Conservation (phyloP, 441 rosid species). For the Aquilaria agallochum region DNA sequence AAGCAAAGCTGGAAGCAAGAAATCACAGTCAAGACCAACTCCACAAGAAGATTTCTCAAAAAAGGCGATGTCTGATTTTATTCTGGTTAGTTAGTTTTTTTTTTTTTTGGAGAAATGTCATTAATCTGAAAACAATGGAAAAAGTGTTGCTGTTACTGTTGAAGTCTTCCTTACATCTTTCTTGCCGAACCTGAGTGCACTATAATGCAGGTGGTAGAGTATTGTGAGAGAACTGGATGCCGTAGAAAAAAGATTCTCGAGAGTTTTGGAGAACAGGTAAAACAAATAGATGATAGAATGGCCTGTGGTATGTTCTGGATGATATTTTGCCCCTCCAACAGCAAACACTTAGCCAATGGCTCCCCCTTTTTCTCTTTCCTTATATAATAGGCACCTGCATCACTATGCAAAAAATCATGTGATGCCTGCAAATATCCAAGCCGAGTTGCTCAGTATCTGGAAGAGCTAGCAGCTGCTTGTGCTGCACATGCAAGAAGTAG, state of each 20-base stretch:
- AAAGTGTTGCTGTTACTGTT: neutral
- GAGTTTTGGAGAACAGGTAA: constrained; percentile 92
- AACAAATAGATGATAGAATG: neutral
- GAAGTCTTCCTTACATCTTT: constrained; percentile 15
- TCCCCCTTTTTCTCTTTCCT: constrained; percentile 6
- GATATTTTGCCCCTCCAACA: neutral
- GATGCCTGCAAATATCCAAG: constrained; percentile 89
- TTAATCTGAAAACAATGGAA: too few species aligned
- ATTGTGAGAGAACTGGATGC: constrained; percentile 91
- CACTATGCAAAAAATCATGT: constrained; percentile 68
- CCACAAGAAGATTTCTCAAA: constrained; percentile 40
- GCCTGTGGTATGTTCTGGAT: constrained; percentile 1
- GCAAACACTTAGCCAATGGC: neutral
- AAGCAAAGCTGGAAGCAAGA: constrained; percentile 56
- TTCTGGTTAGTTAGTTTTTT: constrained; percentile 37
- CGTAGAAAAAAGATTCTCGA: constrained; percentile 87
- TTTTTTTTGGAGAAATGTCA: too few species aligned
- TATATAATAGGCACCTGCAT: constrained; percentile 46
- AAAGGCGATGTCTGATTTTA: constrained; percentile 63
- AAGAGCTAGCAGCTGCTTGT: constrained; percentile 49
- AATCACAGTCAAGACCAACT: constrained; percentile 39
- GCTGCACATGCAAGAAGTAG: constrained; percentile 38
- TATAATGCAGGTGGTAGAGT: constrained; percentile 66
- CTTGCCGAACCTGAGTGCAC: constrained; percentile 15
- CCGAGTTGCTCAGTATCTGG: constrained; percentile 55